These are phyloP conservation scores for Entomortierella chlamydospora DNA, from an alignment of 192 early-diverging fungal species.

Conservation along the genomic window DNA sequence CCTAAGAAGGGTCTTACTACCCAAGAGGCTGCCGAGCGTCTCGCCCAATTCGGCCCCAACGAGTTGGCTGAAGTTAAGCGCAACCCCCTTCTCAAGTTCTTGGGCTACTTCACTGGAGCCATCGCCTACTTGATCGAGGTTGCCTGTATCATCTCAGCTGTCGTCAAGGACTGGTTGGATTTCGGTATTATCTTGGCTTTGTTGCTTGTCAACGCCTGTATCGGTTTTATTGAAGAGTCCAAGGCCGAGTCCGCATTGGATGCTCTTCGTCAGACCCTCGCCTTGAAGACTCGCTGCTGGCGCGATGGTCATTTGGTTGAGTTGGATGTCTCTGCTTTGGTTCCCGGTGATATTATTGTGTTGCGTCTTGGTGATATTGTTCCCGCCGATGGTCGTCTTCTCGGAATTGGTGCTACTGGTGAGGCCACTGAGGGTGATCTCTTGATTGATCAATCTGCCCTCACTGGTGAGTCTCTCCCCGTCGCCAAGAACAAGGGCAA, in stretches of 20 bases:
- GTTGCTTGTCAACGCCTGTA: conserved; percentile 88
- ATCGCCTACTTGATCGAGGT: conserved; percentile 93
- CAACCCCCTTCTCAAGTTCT: conserved; percentile 87
- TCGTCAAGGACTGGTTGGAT: conserved; percentile 75
- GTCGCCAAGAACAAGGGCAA: conserved; percentile 84
- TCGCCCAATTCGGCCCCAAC: conserved; percentile 82
- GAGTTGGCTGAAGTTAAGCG: conserved; percentile 86
- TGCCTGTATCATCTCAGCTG: conserved; percentile 82
- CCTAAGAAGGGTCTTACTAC: conserved; percentile 80
- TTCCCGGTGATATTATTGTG: conserved; percentile 93
- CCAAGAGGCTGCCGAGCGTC: conserved; percentile 79
- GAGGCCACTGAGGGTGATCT: conserved; percentile 82
- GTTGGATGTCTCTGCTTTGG: conserved; percentile 79
- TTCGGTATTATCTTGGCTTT: conserved; percentile 87
- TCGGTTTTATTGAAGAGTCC: conserved; percentile 94
- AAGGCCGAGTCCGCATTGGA: conserved; percentile 94
- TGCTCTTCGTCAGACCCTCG: conserved; percentile 93
- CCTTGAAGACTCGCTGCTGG: conserved; percentile 84
- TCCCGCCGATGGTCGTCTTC: conserved; percentile 89
- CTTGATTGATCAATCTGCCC: conserved; percentile 92
- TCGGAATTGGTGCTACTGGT: conserved; percentile 81
- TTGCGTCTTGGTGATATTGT: conserved; percentile 95
- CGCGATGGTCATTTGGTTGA: conserved; percentile 82
- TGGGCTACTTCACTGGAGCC: conserved; percentile 89
- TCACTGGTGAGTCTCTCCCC: conserved; percentile 95